phyloP scores from a whole-genome alignment of 495 filamentous ascomycete species.

The Xeromyces bisporus region DNA sequence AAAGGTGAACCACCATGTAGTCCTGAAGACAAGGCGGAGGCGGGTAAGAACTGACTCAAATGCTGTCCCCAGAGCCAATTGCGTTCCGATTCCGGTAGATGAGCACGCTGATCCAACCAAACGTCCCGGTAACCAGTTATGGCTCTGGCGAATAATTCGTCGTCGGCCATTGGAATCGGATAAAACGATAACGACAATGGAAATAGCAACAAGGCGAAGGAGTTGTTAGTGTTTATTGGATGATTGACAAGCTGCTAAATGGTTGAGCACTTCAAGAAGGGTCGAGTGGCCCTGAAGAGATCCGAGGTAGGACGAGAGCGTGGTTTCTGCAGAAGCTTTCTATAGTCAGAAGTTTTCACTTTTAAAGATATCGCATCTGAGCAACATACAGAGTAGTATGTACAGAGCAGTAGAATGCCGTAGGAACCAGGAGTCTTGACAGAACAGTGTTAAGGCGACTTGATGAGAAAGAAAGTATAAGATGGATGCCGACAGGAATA shows the following conservation, averaged over 20 bases:
- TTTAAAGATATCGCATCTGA: too few relatives aligned
- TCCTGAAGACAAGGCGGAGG: slow-evolving; percentile 7
- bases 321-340: too few relatives aligned
- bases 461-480: too few relatives aligned
- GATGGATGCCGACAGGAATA: background rate
- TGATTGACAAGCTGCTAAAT: background rate
- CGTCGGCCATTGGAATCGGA: slow-evolving; percentile 13
- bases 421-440: too few relatives aligned
- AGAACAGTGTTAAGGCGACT: too few relatives aligned
- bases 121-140: slow-evolving; percentile 30
- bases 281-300: background rate
- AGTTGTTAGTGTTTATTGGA: background rate
- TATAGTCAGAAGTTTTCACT: too few relatives aligned
- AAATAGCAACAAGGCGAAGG: too few relatives aligned
- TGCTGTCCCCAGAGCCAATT: slow-evolving; percentile 28
- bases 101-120: slow-evolving; percentile 29
- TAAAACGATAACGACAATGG: background rate
- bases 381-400: too few relatives aligned
- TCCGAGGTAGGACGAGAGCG: too few relatives aligned
- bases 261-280: background rate
- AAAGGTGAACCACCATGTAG: slow-evolving; percentile 7
- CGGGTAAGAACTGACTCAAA: slow-evolving; percentile 25
- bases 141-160: slow-evolving; percentile 28
- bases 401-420: too few relatives aligned
- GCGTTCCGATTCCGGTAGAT: slow-evolving; percentile 28